These are phyloP conservation scores for Przewalskia tangutica DNA, from an alignment of 257 asterid genomes.

Conservation along the genomic window DNA sequence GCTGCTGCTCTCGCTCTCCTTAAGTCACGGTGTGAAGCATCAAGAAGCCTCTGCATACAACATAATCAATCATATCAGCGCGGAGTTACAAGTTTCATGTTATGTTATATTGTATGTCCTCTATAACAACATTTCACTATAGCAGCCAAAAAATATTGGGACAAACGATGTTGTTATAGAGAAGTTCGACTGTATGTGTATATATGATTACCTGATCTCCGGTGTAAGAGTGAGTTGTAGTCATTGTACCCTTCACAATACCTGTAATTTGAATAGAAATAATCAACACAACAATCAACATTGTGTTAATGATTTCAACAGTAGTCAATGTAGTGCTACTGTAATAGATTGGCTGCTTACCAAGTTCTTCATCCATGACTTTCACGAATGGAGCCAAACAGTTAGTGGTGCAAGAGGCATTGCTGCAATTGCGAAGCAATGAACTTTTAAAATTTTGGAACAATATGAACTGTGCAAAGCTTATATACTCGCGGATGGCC, in stretches of 20 bases:
- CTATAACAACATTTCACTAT: no score
- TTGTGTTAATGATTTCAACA: neutral
- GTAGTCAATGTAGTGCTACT: neutral
- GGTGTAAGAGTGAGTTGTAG: constrained; percentile 94
- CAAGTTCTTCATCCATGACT: constrained; percentile 75
- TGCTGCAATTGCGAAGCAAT: constrained; percentile 35
- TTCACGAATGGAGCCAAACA: constrained; percentile 93
- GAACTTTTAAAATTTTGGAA: neutral
- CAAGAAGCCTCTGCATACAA: constrained; percentile 63
- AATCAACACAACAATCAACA: neutral
- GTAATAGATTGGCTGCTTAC: constrained; percentile 20
- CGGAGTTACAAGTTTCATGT: neutral
- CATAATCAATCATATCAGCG: neutral
- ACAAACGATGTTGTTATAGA: no score
- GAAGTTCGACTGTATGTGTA: neutral
- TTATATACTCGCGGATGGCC: neutral
- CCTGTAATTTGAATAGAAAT: constrained; percentile 33
- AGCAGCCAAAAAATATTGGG: no score
- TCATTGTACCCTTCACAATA: constrained; percentile 94
- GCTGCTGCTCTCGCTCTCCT: constrained; percentile 95
- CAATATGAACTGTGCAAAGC: neutral
- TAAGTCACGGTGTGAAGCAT: constrained; percentile 85
- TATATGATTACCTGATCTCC: constrained; percentile 68
- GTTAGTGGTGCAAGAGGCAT: constrained; percentile 96
- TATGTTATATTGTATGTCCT: no score